These are phyloP conservation scores for Pseudogymnoascus pannorum DNA, from an alignment of 2,329 filamentous ascomycete species.

Conservation along the genomic window DNA sequence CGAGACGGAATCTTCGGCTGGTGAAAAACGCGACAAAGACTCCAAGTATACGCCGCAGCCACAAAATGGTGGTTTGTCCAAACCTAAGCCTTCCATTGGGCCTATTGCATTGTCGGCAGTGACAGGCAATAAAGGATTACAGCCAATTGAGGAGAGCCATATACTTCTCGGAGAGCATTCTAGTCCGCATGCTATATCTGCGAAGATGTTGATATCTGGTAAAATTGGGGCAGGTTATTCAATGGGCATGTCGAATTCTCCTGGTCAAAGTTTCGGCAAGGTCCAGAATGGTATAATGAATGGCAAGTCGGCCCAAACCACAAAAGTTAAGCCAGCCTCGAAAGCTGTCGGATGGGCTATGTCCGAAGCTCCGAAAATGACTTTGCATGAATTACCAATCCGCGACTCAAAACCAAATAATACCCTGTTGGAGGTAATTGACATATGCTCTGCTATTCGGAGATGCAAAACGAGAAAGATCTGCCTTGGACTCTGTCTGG, in stretches of 20 bases:
- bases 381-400: background rate
- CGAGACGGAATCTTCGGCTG: background rate
- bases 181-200: background rate
- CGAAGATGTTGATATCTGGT: background rate
- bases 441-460: slow-evolving; percentile 2
- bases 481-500: background rate
- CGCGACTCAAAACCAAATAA: background rate
- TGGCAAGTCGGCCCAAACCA: background rate
- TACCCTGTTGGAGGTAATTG: background rate
- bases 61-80: background rate
- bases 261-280: background rate
- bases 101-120: background rate
- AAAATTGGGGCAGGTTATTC: background rate
- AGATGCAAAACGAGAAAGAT: background rate
- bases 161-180: background rate
- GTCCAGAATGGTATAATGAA: background rate
- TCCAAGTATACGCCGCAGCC: background rate
- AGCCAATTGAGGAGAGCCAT: slow-evolving; percentile 2
- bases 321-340: background rate
- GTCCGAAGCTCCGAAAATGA: background rate
- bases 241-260: background rate
- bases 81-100: background rate
- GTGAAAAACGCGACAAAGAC: background rate
- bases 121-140: background rate
- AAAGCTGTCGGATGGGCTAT: background rate